Conservation (phyloP, 2,329 filamentous ascomycete genomes). For the Allantophomopsis lycopodina region DNA sequence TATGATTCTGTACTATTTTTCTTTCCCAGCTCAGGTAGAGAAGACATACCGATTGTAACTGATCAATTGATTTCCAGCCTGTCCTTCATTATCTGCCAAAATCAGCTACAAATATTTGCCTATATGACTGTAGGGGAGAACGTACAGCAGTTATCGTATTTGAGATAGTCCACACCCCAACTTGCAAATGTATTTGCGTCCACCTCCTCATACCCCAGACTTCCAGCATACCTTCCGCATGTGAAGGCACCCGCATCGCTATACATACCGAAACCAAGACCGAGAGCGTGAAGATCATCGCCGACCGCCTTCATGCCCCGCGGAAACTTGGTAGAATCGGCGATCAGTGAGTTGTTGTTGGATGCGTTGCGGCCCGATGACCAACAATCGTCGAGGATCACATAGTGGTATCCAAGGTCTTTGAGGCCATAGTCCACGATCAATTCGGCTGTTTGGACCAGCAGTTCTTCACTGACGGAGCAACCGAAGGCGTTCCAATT, state of each 20-base stretch:
- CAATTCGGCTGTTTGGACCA: slow-evolving; percentile 30
- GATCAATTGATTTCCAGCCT: slow-evolving; percentile 17
- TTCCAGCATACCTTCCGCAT: slow-evolving; percentile 25
- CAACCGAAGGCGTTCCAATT: slow-evolving; percentile 37
- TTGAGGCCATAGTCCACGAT: slow-evolving; percentile 34
- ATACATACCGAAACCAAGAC: slow-evolving; percentile 39
- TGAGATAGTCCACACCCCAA: slow-evolving; percentile 37
- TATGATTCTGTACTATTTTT: too few species aligned
- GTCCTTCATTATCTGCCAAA: neutral
- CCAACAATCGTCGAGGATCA: slow-evolving; percentile 42
- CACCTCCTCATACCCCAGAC: slow-evolving; percentile 32
- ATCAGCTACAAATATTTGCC: neutral
- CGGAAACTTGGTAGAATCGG: slow-evolving; percentile 28
- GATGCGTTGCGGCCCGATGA: slow-evolving; percentile 24
- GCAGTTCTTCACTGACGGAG: slow-evolving; percentile 33
- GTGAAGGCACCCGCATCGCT: slow-evolving; percentile 28
- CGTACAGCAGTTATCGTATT: slow-evolving; percentile 35
- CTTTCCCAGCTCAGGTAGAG: too few species aligned
- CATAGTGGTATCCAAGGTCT: slow-evolving; percentile 40
- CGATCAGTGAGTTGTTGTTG: slow-evolving; percentile 25
- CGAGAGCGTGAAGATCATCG: slow-evolving; percentile 29
- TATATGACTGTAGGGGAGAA: neutral
- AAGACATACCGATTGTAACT: neutral
- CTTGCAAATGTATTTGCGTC: slow-evolving; percentile 36
- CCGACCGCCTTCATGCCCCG: slow-evolving; percentile 31